Base-by-base conservation (phyloP, 2,329 filamentous ascomycete genomes). In the Pyricularia pennisetigena region DNA sequence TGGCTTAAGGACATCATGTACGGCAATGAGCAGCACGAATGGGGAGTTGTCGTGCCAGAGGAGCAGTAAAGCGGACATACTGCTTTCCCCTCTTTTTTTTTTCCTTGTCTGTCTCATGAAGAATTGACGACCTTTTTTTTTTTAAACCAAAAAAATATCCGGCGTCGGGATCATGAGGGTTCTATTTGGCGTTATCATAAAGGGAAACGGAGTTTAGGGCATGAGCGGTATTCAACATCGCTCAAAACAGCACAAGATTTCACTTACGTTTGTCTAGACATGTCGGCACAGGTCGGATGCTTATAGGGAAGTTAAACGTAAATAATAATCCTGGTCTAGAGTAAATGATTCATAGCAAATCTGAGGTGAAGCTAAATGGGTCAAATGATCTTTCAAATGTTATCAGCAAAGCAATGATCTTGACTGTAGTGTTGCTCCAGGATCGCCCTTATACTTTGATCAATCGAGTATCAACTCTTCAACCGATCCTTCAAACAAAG, bases 1-100 rank as follows among this genome's bases (percentile, higher is more conserved):
- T 90, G 85, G 85, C 80, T 93, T 71, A 81, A 83, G 71, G 87
- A 89, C 72, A 91, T 93, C 78, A 92, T 92, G 88, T 93, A 90
- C 76, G 90, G 90, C 70, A 84, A 84, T 69, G 86, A 84, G 74
- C 75, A 88, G 69, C 89, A 93, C 76, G 80, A 85, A 65, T 93
- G 90, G 90, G 88, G 85, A 49, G 84, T 91, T 68, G 83, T 90
- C 49, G 82, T 93, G 49, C 80, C 86, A 67, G 88, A 91, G 77
- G 84, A 88, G 71, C 49, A 64, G 29, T 72, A 67, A 35, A 70
- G 20, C 9, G 20, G 3, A 2, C 30, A 65, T 30, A 24, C 14
- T 35, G 5, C 10, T 24, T 35, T 24, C 9, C 23, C 35, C 4
- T 35, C 20, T 24, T n/a, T 35, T 64, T 7, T 16, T 35, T n/a